Evolutionary conservation across 495 filamentous ascomycete species (phyloP), one percentile per base, ranked within the genome.

Genomic region (Xylaria telfairii): DNA sequence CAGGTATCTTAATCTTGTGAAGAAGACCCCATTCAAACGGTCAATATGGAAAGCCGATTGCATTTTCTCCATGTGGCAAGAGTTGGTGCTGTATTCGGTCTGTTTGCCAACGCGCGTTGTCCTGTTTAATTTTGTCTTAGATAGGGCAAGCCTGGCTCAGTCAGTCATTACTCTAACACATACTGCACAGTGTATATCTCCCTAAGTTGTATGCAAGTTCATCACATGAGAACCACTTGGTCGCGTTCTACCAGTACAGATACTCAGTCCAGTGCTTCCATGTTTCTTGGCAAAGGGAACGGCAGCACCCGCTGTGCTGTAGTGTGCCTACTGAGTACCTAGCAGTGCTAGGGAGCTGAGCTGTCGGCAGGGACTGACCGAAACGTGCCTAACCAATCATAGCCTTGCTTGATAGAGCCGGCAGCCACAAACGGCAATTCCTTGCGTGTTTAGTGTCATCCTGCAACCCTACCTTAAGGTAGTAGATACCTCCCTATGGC

Each of bases 351-450:
- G 17, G 32, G 17, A 65, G 41, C 37, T 56, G 32, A 42, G 21
- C 26, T 49, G 62, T 41, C 24, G 37, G 34, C 13, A 42, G 59
- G 21, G n/a, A 41, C 34, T 32, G 37, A 28, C 37, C 59, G 59
- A 42, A 17, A 37, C 1, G 21, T 4, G 12, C 17, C 61, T 21
- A 61, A 32, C 75, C 73, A 77, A 77, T 77, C 66, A 77, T 49
- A 3, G 37, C 49, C 28, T 15, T 54, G n/a, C 13, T 28, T 17
- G 19, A 19, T 24, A 46, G 54, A 26, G 5, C n/a, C 60, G 46
- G 42, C 64, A 67, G 60, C 75, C 72, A 69, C 73, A 77, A 77
- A 75, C 71, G 70, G 75, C 41, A 77, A 75, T 77, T 62, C 39
- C 15, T 28, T 17, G 41, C 24, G 2, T 13, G 21, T 34, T n/a